Percentiles rank a stretch among this genome's conserved stretches.
Conservation (phyloP, 2,329 filamentous ascomycete species). For the Ophiosphaerella herpotricha region DNA sequence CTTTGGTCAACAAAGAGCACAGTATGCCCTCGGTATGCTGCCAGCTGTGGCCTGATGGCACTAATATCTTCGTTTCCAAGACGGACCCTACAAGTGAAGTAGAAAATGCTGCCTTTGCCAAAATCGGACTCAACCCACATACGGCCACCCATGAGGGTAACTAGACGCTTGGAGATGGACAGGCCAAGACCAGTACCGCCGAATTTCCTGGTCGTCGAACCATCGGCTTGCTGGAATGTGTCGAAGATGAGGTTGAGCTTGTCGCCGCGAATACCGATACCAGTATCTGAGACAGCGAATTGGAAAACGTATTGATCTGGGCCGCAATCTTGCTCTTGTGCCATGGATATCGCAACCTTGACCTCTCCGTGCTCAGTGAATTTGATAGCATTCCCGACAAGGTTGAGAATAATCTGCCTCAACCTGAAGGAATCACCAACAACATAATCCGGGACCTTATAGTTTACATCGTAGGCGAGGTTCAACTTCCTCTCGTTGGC, state of each 20-base stretch:
- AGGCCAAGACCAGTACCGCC: constrained; percentile 91
- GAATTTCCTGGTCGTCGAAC: constrained; percentile 94
- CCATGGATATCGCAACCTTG: constrained; percentile 83
- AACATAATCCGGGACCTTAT: constrained; percentile 90
- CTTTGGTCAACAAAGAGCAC: constrained; percentile 95
- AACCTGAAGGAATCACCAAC: constrained; percentile 96
- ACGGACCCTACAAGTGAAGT: constrained; percentile 91
- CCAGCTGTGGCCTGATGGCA: constrained; percentile 79
- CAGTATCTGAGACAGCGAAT: constrained; percentile 93
- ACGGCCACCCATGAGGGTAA: constrained; percentile 94
- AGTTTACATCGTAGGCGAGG: constrained; percentile 91
- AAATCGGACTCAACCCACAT: constrained; percentile 95
- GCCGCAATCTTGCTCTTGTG: constrained; percentile 67
- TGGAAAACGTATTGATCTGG: constrained; percentile 88
- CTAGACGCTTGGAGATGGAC: constrained; percentile 92
- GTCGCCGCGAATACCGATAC: constrained; percentile 93
- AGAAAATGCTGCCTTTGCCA: constrained; percentile 90
- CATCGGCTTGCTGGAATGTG: constrained; percentile 97
- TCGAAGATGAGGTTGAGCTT: constrained; percentile 98
- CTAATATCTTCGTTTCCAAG: constrained; percentile 78
- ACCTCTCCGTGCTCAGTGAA: constrained; percentile 98
- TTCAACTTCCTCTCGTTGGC: constrained; percentile 95
- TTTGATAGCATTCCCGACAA: constrained; percentile 98
- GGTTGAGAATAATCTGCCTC: constrained; percentile 93
- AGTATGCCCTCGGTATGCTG: constrained; percentile 89